Base-by-base conservation (phyloP, 2,329 filamentous ascomycete genomes). In the Fusarium papillatum region DNA sequence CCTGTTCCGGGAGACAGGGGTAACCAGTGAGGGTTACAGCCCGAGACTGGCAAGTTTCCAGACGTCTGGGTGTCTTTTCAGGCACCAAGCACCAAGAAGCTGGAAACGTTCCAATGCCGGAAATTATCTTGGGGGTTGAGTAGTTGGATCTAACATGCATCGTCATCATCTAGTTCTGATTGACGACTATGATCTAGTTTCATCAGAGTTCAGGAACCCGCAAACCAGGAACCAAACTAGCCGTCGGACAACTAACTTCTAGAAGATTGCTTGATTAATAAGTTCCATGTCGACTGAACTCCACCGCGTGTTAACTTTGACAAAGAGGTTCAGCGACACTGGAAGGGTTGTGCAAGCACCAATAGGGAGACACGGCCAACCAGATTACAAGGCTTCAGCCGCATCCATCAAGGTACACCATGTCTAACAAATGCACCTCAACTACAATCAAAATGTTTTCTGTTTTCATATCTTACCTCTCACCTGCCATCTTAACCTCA, bases 1-100 rank as follows among this genome's bases (percentile, higher is more conserved):
- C 64, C 59, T 66, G 72, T 72, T 68, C 78, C 78, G 78, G 76
- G 76, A 66, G 63, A 64, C 64, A 77, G 76, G 78, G 78, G 76
- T 63, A 61, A 55, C 60, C 65, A 77, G 68, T 69, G 71, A 70
- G 63, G 50, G 74, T 70, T 72, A 66, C 77, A 72, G 67, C 48
- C 67, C 70, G 69, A 66, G 64, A 71, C 71, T 64, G 24, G 50
- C 39, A 60, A 57, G 29, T 74, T 76, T 75, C 73, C 60, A 67
- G 70, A 75, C 60, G 70, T 64, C 70, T 68, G 73, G 70, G 22
- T 60, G 38, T 29, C 59, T 41, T 38, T 73, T 68, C 72, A 75
- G 69, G 34, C 34, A 36, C 13, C 34, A 36, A 36, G 34, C 70
- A 76, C 73, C 19, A 67, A 55, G 50, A 70, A 67, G 53, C 64